Evolutionary conservation across 129 eudicot species (phyloP), one percentile per base, ranked within the genome.

Genomic region (Silybum marianum): DNA sequence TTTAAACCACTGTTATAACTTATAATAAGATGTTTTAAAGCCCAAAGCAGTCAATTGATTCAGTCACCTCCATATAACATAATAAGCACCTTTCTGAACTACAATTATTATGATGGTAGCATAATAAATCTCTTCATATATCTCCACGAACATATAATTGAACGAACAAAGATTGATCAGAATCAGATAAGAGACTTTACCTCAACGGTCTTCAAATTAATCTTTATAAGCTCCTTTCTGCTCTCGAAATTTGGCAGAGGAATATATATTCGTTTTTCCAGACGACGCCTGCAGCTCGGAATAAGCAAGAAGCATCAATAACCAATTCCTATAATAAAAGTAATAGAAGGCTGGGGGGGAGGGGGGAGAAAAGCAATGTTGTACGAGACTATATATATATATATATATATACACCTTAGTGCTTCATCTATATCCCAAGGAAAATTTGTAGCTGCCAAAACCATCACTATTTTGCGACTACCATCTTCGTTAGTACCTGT

Each of bases 351-450:
- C 44, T 32, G 22, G 74, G 40, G 46, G 18, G 22, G 66, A 21
- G 40, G 44, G 18, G 22, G 66, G 21, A 51, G 26, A 38, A 69
- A 38, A 26, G 60, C 28, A 67, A 14, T 67, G 12, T 34, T 14
- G 75, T 65, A 78, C 7, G 46, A 39, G 72, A 38, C 22, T 54
- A 10, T 44, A 40, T 39, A 39, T 32, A 32, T 32, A 46, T 42
- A 12, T 46, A 40, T 8, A 8, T 32, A 46, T 42, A 13, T 46
- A 48, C n/a, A 95, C 98, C 99, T 95, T 80, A 95, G 82, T 75
- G 99, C 99, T 82, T 95, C 99, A 75, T 95, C 99, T 67, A 95
- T 95, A 82, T 95, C 99, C 99, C 99, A 95, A 1, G 99, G 99
- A 78, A 95, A 95, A 85, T 95, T 95, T 23, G 99, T 95, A 80